phyloP scores from a whole-genome alignment of 805 yeast genomes.

The Candida incommunis region DNA sequence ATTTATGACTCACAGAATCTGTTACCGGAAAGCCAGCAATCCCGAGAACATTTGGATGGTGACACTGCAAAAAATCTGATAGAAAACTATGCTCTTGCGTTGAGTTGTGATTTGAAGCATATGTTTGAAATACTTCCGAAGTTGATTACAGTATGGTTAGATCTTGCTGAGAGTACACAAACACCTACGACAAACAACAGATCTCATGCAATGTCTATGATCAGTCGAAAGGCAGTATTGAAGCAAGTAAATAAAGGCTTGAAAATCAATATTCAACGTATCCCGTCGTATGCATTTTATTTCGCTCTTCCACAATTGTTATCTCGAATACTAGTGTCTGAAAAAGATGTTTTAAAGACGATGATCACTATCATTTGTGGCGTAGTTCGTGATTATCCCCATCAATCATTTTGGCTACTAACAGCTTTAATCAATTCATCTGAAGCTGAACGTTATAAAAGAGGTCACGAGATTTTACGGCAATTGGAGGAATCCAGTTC shows the following conservation, averaged over 20 bases:
- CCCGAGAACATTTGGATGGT: constrained; percentile 18
- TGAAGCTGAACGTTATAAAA: background rate
- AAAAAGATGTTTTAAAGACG: background rate
- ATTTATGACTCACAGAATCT: constrained; percentile 52
- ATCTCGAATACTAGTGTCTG: constrained; percentile 40
- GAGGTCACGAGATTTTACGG: background rate
- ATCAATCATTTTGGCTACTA: background rate
- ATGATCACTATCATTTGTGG: background rate
- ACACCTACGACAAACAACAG: background rate
- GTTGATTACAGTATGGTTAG: constrained; percentile 73
- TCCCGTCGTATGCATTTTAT: constrained; percentile 58
- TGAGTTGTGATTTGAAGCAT: constrained; percentile 47
- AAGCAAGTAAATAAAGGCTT: constrained; percentile 20
- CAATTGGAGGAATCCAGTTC: background rate
- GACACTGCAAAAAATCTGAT: constrained; percentile 42
- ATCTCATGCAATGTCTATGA: background rate
- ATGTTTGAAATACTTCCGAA: constrained; percentile 70
- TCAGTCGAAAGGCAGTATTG: constrained; percentile 8
- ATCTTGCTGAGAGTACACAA: constrained; percentile 27
- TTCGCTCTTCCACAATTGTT: constrained; percentile 74
- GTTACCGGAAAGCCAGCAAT: constrained; percentile 18
- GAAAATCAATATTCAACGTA: constrained; percentile 12
- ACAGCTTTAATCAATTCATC: background rate
- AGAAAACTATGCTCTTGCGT: constrained; percentile 40
- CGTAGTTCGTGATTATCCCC: background rate